Conservation (phyloP, 2,329 filamentous ascomycete species). For the Xylaria digitata region DNA sequence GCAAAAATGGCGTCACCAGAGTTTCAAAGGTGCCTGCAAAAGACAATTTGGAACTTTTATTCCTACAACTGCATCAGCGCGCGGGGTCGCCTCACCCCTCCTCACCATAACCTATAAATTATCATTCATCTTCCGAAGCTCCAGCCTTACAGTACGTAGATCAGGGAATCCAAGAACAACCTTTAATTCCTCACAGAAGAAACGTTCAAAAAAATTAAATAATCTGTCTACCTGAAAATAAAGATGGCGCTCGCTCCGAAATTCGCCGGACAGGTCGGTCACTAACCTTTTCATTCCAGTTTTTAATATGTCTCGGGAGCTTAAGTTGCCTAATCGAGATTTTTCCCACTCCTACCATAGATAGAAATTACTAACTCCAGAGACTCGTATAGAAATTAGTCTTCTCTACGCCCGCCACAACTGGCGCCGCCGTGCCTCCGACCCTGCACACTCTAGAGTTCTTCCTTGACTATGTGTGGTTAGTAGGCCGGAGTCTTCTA, state of each 20-base stretch:
- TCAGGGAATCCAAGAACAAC: not conserved
- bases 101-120: not conserved
- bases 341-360: too few species aligned
- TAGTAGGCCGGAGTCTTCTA: too few species aligned
- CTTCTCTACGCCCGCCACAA: slow-evolving; percentile 54
- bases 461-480: slow-evolving; percentile 89
- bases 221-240: slow-evolving; percentile 19
- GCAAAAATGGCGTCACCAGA: slow-evolving; percentile 36
- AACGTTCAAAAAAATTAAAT: too few species aligned
- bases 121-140: not conserved
- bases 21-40: slow-evolving; percentile 23
- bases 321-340: too few species aligned
- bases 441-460: slow-evolving; percentile 71
- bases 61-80: not conserved
- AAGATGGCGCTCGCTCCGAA: slow-evolving; percentile 81
- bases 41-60: slow-evolving; percentile 14
- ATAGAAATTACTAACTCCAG: too few species aligned
- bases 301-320: too few species aligned
- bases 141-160: too few species aligned
- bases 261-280: slow-evolving; percentile 68
- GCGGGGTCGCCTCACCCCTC: slow-evolving; percentile 18
- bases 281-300: too few species aligned
- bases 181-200: not conserved
- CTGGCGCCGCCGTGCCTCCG: slow-evolving; percentile 54
- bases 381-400: slow-evolving; percentile 63